Conservation (phyloP, 148 eudicot genomes). For the Nyssa sinensis region DNA sequence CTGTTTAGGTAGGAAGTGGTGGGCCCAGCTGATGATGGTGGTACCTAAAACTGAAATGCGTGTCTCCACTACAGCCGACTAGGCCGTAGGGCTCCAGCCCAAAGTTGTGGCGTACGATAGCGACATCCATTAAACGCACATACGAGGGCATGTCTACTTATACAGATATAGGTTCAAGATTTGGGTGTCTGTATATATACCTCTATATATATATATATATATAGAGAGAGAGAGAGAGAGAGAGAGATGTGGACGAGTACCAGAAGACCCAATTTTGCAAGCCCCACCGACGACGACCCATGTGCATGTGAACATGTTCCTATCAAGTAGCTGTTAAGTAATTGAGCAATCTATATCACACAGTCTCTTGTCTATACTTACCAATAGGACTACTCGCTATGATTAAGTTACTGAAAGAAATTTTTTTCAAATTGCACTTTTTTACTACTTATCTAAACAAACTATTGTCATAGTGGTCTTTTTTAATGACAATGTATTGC, state of each 20-base stretch:
- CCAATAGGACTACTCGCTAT: no score
- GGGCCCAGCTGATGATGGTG: neutral
- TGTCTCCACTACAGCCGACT: neutral
- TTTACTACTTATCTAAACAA: no score
- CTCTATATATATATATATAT: no score
- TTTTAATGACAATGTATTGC: no score
- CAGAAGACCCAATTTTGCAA: constrained; percentile 20
- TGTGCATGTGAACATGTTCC: constrained; percentile 32
- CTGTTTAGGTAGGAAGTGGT: neutral
- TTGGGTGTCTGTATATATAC: no score
- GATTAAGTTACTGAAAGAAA: no score
- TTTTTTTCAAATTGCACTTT: no score
- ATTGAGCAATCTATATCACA: constrained; percentile 9
- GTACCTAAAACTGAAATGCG: neutral
- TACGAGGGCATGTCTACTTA: neutral
- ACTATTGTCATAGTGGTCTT: no score
- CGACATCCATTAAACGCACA: constrained; percentile 5
- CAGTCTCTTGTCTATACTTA: no score
- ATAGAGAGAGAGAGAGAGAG: no score
- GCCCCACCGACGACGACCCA: constrained; percentile 35
- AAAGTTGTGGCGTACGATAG: constrained; percentile 13
- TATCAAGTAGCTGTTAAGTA: constrained; percentile 17
- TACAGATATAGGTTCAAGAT: neutral
- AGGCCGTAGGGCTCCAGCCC: neutral
- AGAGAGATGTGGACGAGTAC: no score